Evolutionary conservation across 805 yeast species (phyloP).

Genomic region (Pichia rugopelliculosa): DNA sequence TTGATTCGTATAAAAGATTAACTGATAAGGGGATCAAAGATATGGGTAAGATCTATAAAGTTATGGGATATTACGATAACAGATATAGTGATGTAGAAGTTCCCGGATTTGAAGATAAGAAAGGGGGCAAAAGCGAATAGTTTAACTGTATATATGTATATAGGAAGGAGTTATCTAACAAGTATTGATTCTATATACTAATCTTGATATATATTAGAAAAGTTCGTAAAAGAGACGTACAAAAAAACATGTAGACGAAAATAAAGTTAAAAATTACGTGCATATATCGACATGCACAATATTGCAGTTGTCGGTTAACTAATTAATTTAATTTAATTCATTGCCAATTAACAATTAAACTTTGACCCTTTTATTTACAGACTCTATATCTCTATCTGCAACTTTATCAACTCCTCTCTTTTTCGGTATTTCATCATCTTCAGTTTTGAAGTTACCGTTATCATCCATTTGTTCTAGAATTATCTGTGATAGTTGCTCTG

Average conservation of each 20-base stretch:
- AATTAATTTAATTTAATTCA: no score
- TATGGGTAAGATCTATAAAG: constrained; percentile 77
- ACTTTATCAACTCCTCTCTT: constrained; percentile 1
- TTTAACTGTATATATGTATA: neutral
- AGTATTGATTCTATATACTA: no score
- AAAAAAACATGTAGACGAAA: no score
- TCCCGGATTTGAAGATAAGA: constrained; percentile 40
- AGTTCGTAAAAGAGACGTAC: no score
- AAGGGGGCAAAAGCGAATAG: neutral
- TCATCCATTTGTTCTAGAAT: constrained; percentile 30
- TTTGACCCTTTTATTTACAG: neutral
- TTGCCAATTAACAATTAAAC: neutral
- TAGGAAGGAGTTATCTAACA: no score
- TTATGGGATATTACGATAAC: constrained; percentile 41
- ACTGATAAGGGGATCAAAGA: constrained; percentile 51
- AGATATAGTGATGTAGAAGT: constrained; percentile 39
- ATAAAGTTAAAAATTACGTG: no score
- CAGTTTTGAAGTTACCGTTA: constrained; percentile 24
- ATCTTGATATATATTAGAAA: no score
- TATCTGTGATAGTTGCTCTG: constrained; percentile 39
- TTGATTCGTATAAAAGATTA: constrained; percentile 52
- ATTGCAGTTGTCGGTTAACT: no score
- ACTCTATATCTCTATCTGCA: neutral
- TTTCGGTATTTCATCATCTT: neutral
- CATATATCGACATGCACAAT: no score